Percentiles rank a stretch among this genome's conserved stretches.
These are phyloP conservation scores for Phytophthora megakarya DNA, from an alignment of 352 stramenopile genomes.

Conservation along the genomic window DNA sequence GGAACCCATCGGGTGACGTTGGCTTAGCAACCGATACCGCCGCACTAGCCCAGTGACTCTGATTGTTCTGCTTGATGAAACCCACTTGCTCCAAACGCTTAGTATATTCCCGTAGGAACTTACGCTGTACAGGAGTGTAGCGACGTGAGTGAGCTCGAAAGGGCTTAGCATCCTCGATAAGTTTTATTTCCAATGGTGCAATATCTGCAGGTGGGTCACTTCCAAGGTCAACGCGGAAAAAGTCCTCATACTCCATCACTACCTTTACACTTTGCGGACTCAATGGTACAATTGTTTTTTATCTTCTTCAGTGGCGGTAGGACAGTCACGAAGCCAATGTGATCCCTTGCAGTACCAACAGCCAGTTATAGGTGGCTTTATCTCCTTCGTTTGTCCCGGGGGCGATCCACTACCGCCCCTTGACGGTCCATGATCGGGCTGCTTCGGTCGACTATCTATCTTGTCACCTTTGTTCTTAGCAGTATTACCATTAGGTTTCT, in stretches of 20 bases:
- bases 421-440: too few relatives aligned
- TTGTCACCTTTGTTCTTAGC: too few relatives aligned
- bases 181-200: neutral
- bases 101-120: slow-evolving; percentile 6
- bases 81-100: slow-evolving; percentile 1
- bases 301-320: neutral
- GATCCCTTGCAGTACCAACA: neutral
- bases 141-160: slow-evolving; percentile 1
- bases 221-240: slow-evolving; percentile 2
- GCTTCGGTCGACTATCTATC: too few relatives aligned
- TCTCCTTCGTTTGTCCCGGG: too few relatives aligned
- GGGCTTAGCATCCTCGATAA: neutral
- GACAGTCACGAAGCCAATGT: neutral
- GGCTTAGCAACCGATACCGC: too few relatives aligned
- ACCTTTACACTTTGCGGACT: neutral
- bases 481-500: too few relatives aligned
- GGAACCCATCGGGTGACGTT: too few relatives aligned
- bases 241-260: slow-evolving; percentile 12
- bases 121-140: slow-evolving; percentile 1
- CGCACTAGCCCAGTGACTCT: slow-evolving; percentile 2
- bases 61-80: neutral
- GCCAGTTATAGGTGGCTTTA: neutral
- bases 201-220: neutral
- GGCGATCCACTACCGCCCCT: too few relatives aligned
- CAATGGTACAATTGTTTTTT: neutral